Evolutionary conservation across 805 yeast genomes (phyloP), one percentile per base, ranked within the genome.

Genomic region (Starmerella stellata): DNA sequence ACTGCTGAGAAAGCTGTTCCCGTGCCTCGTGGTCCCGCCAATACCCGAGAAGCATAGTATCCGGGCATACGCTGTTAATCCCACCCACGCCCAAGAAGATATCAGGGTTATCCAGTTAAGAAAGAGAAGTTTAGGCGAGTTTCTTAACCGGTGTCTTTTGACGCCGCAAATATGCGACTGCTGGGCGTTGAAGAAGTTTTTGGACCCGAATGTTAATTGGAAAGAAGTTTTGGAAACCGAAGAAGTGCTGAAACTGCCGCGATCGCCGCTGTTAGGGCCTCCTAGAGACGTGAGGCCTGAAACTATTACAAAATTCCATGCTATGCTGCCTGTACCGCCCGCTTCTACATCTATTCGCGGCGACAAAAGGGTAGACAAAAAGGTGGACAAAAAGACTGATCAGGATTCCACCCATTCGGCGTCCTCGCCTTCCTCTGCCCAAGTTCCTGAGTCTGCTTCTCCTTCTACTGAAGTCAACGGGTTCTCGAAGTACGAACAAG

Each of bases 151-250:
- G 44, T 87, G 96, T 55, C 50, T 71, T 38, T 56, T 60, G 8
- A 72, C 75, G 35, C 61, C 63, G 1, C 69, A 66, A 45, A 65
- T 90, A 18, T 59, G 72, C 30, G 64, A 65, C 20, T 69, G 75
- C 45, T 65, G 66, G 16, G 72, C 78, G 18, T 80, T 83, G 51
- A 67, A 72, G 30, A 72, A 76, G 52, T 90, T 90, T 52, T 57
- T 90, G 40, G 90, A 83, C 52, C 93, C 96, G 5, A 77, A 77
- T 43, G 72, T 80, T 11, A 69, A 71, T 47, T 90, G 95, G 87
- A 64, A 68, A 19, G 94, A 85, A 52, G 93, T 72, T 2, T 51
- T 76, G 36, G 60, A 58, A 34, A 54, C 70, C 2, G 74, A 76
- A 13, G 76, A 74, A 2, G 63, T 75, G 15, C 59, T 68, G 3